Conservation (phyloP, 176 grass and related monocot species). For the Echinochloa phyllopogon region DNA sequence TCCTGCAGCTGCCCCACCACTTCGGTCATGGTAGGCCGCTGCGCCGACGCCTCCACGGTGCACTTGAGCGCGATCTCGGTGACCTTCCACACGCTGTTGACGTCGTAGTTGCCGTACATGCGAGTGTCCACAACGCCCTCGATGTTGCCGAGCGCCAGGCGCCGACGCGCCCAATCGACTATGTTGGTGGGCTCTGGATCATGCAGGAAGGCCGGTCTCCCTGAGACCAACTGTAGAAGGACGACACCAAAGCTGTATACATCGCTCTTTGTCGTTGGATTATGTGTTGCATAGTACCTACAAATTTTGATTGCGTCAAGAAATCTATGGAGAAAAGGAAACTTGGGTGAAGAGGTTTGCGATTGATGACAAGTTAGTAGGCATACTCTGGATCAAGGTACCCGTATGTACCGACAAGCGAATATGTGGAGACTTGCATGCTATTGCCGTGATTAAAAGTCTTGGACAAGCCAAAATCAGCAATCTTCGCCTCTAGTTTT, state of each 20-base stretch:
- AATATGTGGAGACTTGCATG: conserved; percentile 5
- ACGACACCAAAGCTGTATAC: conserved; percentile 53
- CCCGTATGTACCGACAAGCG: conserved; percentile 40
- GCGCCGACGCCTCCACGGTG: not conserved
- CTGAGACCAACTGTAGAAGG: conserved; percentile 36
- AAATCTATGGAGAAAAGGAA: not conserved
- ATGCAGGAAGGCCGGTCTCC: not conserved
- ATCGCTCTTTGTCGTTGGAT: conserved; percentile 48
- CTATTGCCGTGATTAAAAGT: conserved; percentile 14
- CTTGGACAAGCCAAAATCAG: conserved; percentile 61
- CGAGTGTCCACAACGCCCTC: conserved; percentile 46
- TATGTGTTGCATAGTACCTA: not conserved
- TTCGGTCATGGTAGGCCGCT: conserved; percentile 59
- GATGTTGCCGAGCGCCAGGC: conserved; percentile 38
- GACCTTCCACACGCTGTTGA: too few relatives aligned
- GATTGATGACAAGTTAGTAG: too few relatives aligned
- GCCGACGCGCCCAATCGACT: conserved; percentile 44
- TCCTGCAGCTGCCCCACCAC: conserved; percentile 59
- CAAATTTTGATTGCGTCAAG: not conserved
- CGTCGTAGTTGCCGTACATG: conserved; percentile 36
- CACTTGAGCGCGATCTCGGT: conserved; percentile 61
- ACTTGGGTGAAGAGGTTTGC: not conserved
- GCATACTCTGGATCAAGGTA: conserved; percentile 73
- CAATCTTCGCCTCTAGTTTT: conserved; percentile 62
- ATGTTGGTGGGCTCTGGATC: conserved; percentile 24